phyloP scores from a whole-genome alignment of 2,329 filamentous ascomycete species.

The Colletotrichum sp. region DNA sequence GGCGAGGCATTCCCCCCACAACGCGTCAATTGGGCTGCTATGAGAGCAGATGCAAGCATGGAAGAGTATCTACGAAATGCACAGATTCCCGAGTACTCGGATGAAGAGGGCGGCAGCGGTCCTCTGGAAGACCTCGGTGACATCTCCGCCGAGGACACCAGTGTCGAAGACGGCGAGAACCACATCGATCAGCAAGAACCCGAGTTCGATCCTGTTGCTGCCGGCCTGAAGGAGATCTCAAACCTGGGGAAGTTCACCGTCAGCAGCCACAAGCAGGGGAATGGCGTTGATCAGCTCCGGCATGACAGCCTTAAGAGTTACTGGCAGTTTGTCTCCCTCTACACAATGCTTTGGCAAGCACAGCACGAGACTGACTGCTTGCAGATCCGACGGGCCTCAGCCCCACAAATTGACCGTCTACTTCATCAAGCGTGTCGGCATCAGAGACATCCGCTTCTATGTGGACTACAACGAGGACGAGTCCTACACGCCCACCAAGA shows the following conservation, averaged over 20 bases:
- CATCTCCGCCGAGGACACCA: conserved; percentile 28
- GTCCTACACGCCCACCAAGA: conserved; percentile 94
- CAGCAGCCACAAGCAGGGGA: conserved; percentile 81
- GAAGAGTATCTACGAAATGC: conserved; percentile 13
- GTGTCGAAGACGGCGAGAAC: conserved; percentile 33
- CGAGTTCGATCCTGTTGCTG: conserved; percentile 57
- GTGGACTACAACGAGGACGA: conserved; percentile 94
- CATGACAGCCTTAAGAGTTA: conserved; percentile 75
- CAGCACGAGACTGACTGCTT: neutral
- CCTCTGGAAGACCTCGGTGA: conserved; percentile 18
- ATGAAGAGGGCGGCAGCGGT: conserved; percentile 9
- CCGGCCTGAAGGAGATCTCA: conserved; percentile 80
- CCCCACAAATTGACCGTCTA: conserved; percentile 84
- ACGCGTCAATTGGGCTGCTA: conserved; percentile 17
- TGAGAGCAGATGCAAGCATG: conserved; percentile 18
- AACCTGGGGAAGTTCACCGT: conserved; percentile 85
- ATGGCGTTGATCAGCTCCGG: conserved; percentile 77
- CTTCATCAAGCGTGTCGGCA: conserved; percentile 82
- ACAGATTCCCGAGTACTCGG: conserved; percentile 17
- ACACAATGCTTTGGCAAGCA: neutral
- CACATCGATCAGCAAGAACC: conserved; percentile 32
- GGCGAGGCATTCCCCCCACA: conserved; percentile 17
- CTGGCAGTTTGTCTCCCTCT: conserved; percentile 69
- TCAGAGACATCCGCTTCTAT: conserved; percentile 79
- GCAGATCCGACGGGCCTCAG: conserved; percentile 80